phyloP scores from a whole-genome alignment of 2,329 filamentous ascomycete genomes.

The Phialophora tarda region DNA sequence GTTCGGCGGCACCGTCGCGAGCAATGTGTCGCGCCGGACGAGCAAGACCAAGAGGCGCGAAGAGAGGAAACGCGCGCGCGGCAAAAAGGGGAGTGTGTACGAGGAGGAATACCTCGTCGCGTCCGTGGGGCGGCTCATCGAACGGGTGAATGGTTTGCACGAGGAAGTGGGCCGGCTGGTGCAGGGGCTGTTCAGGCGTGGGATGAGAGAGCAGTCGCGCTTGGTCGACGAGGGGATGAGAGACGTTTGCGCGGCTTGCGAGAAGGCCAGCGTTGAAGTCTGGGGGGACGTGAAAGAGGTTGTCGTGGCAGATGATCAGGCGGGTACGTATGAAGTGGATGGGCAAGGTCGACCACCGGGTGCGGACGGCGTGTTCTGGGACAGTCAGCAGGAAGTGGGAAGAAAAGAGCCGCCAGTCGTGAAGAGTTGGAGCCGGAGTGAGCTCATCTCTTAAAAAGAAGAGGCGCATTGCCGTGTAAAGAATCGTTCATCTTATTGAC shows the following conservation, averaged over 20 bases:
- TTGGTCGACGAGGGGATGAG: constrained; percentile 75
- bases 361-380: constrained; percentile 48
- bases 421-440: constrained; percentile 50
- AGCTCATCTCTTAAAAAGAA: constrained; percentile 17
- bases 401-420: constrained; percentile 58
- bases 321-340: constrained; percentile 29
- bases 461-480: neutral
- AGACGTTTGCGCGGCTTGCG: constrained; percentile 75
- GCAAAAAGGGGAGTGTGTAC: constrained; percentile 96
- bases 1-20: constrained; percentile 62
- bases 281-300: constrained; percentile 56
- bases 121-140: constrained; percentile 79
- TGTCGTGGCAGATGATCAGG: constrained; percentile 17
- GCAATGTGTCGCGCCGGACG: constrained; percentile 76
- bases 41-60: constrained; percentile 87
- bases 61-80: constrained; percentile 91
- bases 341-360: constrained; percentile 39
- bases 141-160: constrained; percentile 75
- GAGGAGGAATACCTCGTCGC: constrained; percentile 97
- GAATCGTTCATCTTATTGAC: neutral
- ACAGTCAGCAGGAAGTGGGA: constrained; percentile 47
- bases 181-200: constrained; percentile 75
- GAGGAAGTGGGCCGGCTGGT: constrained; percentile 77
- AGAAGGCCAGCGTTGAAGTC: constrained; percentile 70
- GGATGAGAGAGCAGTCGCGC: constrained; percentile 85